Evolutionary conservation across 2,329 filamentous ascomycete genomes (phyloP).

Genomic region (Arthroderma uncinatum): DNA sequence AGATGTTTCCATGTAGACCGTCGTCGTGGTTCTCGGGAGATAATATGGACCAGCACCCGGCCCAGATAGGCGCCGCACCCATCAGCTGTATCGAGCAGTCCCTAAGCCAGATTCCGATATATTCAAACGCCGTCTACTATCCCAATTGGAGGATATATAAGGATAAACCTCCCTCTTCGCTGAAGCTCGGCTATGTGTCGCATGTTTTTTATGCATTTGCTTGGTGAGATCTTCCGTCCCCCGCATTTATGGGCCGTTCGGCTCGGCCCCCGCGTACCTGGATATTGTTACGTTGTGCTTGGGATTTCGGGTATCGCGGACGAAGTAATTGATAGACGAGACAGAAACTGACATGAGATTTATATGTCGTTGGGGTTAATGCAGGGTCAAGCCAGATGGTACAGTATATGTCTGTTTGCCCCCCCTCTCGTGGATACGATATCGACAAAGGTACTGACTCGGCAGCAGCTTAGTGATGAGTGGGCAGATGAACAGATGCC

Average conservation of each 20-base stretch:
- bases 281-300: not conserved
- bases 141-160: constrained; percentile 67
- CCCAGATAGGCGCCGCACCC: not conserved
- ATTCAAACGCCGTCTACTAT: constrained; percentile 68
- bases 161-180: constrained; percentile 58
- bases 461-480: constrained; percentile 59
- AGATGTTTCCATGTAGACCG: not conserved
- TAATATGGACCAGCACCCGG: not conserved
- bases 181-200: constrained; percentile 66
- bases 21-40: constrained; percentile 1
- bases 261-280: not conserved
- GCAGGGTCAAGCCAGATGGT: constrained; percentile 57
- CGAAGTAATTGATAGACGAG: not conserved
- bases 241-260: not conserved
- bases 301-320: not conserved
- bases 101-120: constrained; percentile 26
- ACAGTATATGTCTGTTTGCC: constrained; percentile 57
- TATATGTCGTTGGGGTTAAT: constrained; percentile 3
- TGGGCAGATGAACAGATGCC: constrained; percentile 62
- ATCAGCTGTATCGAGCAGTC: not conserved
- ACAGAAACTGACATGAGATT: not conserved
- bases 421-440: constrained; percentile 18
- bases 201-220: constrained; percentile 79
- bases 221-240: constrained; percentile 30
- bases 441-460: constrained; percentile 9